These are phyloP conservation scores for Pneumocystis carinii DNA, from an alignment of 1,139 yeast species.

Conservation along the genomic window DNA sequence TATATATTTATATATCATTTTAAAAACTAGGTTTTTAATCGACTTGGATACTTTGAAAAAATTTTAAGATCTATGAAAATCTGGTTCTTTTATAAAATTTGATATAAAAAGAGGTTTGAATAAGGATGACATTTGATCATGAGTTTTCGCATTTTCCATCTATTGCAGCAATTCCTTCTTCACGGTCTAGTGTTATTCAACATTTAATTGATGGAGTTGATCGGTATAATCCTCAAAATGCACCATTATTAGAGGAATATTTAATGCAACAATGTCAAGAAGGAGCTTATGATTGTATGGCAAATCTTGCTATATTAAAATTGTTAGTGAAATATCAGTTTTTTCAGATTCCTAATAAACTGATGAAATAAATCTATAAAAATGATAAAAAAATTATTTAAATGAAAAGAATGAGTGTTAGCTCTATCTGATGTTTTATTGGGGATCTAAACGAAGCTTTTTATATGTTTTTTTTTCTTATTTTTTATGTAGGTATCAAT, in stretches of 20 bases:
- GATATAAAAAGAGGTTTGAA: background rate
- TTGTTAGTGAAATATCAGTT: conserved; percentile 19
- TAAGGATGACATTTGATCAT: background rate
- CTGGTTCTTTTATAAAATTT: background rate
- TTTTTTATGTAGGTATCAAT: conserved; percentile 19
- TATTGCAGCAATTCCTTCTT: conserved; percentile 22
- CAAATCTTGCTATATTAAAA: conserved; percentile 34
- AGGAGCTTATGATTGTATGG: conserved; percentile 29
- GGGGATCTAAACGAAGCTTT: background rate
- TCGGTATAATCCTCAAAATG: conserved; percentile 33
- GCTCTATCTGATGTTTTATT: conserved; percentile 3
- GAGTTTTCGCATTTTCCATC: background rate
- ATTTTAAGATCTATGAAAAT: background rate
- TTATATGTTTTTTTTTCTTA: background rate
- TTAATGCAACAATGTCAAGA: conserved; percentile 28
- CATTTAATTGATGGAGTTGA: conserved; percentile 28
- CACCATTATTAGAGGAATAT: conserved; percentile 31
- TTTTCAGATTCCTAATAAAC: background rate
- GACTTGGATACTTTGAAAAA: background rate
- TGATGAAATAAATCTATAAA: background rate
- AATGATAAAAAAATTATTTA: conserved; percentile 10
- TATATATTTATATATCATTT: background rate
- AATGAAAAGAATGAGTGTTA: background rate
- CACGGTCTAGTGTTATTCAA: conserved; percentile 28
- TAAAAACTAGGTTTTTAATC: background rate